These are phyloP conservation scores for Chimonanthus praecox DNA, from an alignment of 164 flowering plant species.

Conservation along the genomic window DNA sequence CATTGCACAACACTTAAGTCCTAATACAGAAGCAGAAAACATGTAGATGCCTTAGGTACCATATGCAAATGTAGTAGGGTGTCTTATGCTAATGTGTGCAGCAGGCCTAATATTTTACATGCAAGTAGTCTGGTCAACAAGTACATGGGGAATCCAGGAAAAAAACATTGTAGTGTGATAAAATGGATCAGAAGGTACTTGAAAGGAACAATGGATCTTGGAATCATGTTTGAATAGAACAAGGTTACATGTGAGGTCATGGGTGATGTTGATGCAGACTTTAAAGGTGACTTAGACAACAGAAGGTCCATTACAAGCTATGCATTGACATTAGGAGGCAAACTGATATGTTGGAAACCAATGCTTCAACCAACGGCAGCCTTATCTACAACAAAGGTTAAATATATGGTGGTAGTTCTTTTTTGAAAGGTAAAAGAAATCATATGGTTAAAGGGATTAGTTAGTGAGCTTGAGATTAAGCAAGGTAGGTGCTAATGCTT, in stretches of 20 bases:
- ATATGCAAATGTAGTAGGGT: background rate
- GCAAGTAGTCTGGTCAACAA: background rate
- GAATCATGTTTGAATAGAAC: background rate
- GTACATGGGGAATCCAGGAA: background rate
- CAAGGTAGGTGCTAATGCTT: background rate
- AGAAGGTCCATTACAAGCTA: background rate
- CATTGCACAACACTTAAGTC: too few species aligned
- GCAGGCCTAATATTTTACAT: background rate
- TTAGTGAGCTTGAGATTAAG: background rate
- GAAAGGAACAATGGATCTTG: background rate
- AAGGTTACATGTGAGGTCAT: background rate
- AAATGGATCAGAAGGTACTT: background rate
- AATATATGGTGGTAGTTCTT: background rate
- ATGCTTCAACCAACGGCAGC: background rate
- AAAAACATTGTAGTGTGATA: background rate
- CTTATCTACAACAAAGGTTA: background rate
- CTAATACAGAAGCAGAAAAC: too few species aligned
- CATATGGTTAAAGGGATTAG: background rate
- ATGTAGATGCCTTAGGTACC: too few species aligned
- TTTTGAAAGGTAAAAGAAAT: background rate
- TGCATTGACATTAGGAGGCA: background rate
- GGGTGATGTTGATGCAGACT: background rate
- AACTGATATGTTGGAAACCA: background rate
- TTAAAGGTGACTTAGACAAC: background rate
- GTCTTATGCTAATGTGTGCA: background rate